Percentiles rank a stretch among this genome's conserved stretches.
Conservation (phyloP, 164 flowering plant genomes). For the Vitis rotundifolia region DNA sequence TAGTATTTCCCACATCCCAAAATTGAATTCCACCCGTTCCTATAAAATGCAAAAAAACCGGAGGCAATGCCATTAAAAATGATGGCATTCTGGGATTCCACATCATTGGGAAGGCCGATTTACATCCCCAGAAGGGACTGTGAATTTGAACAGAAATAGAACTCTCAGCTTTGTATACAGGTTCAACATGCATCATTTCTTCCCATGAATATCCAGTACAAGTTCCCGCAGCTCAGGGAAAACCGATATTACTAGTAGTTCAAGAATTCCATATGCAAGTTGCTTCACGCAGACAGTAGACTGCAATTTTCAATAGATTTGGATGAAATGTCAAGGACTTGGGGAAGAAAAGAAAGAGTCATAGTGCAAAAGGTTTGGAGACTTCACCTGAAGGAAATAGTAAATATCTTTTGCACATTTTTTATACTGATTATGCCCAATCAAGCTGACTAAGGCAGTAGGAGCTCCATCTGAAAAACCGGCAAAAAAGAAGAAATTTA, state of each 20-base stretch:
- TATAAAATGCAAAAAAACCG: too few species aligned
- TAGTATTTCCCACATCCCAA: too few species aligned
- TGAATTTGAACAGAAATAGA: neutral
- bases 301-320: conserved; percentile 37
- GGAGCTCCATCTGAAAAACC: conserved; percentile 79
- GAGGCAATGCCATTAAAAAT: neutral
- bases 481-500: neutral
- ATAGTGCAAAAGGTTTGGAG: conserved; percentile 2
- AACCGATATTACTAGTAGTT: conserved; percentile 67
- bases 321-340: neutral
- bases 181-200: conserved; percentile 27
- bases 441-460: conserved; percentile 79
- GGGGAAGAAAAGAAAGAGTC: neutral
- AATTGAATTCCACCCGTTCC: too few species aligned
- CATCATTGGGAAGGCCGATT: too few species aligned
- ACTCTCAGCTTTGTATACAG: conserved; percentile 17
- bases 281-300: conserved; percentile 86
- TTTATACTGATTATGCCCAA: conserved; percentile 85
- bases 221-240: conserved; percentile 86
- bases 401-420: conserved; percentile 88
- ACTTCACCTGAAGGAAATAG: conserved; percentile 84
- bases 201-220: conserved; percentile 57
- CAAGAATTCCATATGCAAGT: conserved; percentile 77
- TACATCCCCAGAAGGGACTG: too few species aligned
- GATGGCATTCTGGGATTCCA: too few species aligned